Evolutionary conservation across 371 early-diverging fungal species (phyloP).

Genomic region (Mortierella sp.): DNA sequence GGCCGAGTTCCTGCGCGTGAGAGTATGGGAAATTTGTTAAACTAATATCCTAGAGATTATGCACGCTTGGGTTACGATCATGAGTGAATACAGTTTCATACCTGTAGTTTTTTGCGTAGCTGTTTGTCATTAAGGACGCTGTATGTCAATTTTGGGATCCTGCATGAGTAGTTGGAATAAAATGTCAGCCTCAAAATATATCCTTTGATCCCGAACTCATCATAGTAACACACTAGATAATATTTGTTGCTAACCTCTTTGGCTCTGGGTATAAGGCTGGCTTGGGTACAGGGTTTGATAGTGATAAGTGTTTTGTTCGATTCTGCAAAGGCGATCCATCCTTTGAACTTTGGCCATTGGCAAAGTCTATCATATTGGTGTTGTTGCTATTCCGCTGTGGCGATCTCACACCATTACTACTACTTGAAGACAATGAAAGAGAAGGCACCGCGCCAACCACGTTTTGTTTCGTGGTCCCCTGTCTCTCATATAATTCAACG

Average conservation of each 20-base stretch:
- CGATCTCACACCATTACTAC: conserved; percentile 5
- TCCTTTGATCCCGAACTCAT: too few species aligned
- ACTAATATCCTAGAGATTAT: too few species aligned
- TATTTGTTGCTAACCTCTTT: conserved; percentile 20
- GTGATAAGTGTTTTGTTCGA: neutral
- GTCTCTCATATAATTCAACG: conserved; percentile 29
- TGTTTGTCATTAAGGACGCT: conserved; percentile 61
- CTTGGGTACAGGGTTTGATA: neutral
- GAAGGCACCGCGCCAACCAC: neutral
- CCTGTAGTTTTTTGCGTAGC: conserved; percentile 56
- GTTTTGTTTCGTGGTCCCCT: conserved; percentile 24
- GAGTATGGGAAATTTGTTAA: neutral
- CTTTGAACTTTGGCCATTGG: neutral
- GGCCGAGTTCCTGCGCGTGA: conserved; percentile 61
- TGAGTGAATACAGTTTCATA: conserved; percentile 5
- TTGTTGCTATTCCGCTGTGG: conserved; percentile 11
- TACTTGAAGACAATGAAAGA: neutral
- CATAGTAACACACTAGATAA: neutral
- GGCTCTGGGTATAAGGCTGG: conserved; percentile 16
- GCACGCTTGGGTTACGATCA: neutral
- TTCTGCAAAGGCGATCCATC: conserved; percentile 13
- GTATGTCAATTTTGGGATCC: conserved; percentile 61
- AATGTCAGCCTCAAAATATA: neutral
- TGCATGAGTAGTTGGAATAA: conserved; percentile 21
- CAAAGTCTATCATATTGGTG: neutral